Evolutionary conservation across 2,329 filamentous ascomycete species (phyloP).

Genomic region (Ophiocordyceps polyrhachis-furcata): DNA sequence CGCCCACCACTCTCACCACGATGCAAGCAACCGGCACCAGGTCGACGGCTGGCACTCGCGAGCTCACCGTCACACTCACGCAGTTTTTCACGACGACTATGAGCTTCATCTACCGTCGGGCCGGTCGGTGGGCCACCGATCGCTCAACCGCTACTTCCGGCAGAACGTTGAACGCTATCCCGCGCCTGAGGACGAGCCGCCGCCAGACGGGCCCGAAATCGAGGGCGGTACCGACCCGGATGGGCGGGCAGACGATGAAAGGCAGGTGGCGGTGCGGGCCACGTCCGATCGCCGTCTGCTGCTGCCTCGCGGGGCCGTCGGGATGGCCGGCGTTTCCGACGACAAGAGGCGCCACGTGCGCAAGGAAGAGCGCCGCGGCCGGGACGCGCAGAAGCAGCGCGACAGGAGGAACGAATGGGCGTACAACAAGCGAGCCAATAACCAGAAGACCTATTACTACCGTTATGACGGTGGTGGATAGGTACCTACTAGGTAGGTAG

Average conservation of each 20-base stretch:
- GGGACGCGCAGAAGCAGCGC: conserved; percentile 43
- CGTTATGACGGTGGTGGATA: conserved; percentile 26
- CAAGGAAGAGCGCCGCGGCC: conserved; percentile 48
- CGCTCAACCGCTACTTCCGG: conserved; percentile 70
- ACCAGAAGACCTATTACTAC: conserved; percentile 46
- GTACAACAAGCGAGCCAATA: conserved; percentile 56
- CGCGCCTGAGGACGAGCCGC: conserved; percentile 45
- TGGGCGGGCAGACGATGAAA: conserved; percentile 7
- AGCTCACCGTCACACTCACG: conserved; percentile 52
- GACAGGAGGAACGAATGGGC: conserved; percentile 47
- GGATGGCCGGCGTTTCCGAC: conserved; percentile 63
- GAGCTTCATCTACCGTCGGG: conserved; percentile 87
- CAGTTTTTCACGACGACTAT: conserved; percentile 80
- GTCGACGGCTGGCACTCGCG: conserved; percentile 68
- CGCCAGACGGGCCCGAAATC: conserved; percentile 46
- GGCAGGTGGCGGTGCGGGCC: conserved; percentile 3
- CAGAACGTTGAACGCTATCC: conserved; percentile 84
- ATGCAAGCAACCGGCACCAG: conserved; percentile 54
- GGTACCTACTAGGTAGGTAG: conserved; percentile 1
- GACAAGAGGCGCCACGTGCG: conserved; percentile 51
- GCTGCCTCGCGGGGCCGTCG: conserved; percentile 50
- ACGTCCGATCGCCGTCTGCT: conserved; percentile 31
- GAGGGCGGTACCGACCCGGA: conserved; percentile 22
- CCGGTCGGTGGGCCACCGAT: conserved; percentile 75
- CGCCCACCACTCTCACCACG: conserved; percentile 54